These are phyloP conservation scores for Cutaneotrichosporon curvatum DNA, from an alignment of 1,284 basidiomycete genomes.

Conservation along the genomic window DNA sequence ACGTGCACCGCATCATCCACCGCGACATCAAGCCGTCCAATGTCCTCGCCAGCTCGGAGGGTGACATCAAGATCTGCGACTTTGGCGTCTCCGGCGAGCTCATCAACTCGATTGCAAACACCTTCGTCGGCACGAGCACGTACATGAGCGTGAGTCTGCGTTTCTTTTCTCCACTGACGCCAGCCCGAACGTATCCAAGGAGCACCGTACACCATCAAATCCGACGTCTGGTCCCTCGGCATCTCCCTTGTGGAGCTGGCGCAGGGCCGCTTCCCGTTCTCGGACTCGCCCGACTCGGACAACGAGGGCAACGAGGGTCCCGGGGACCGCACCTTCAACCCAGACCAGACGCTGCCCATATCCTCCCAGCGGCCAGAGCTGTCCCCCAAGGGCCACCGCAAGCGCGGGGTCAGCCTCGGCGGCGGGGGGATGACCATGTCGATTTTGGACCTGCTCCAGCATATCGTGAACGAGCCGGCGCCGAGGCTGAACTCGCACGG, in stretches of 20 bases:
- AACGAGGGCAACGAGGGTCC: conserved; percentile 57
- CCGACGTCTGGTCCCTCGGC: conserved; percentile 94
- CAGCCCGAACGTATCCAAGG: conserved; percentile 99
- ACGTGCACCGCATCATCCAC: conserved; percentile 98
- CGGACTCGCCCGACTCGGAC: conserved; percentile 60
- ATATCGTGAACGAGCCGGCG: conserved; percentile 95
- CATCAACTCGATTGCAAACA: conserved; percentile 97
- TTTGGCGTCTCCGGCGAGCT: conserved; percentile 98
- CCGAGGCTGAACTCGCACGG: conserved; percentile 59
- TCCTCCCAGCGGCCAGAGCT: conserved; percentile 29
- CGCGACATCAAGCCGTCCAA: conserved; percentile 99
- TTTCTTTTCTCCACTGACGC: neutral
- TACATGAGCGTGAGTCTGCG: conserved; percentile 87
- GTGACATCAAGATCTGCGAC: conserved; percentile 97
- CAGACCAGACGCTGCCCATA: conserved; percentile 39
- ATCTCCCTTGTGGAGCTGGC: conserved; percentile 92
- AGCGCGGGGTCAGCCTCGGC: conserved; percentile 71
- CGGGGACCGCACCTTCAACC: conserved; percentile 47
- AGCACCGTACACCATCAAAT: conserved; percentile 93
- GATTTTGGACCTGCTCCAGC: conserved; percentile 91
- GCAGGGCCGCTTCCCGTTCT: conserved; percentile 86
- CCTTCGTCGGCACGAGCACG: conserved; percentile 95
- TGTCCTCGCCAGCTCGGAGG: conserved; percentile 86
- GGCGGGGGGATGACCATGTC: conserved; percentile 87
- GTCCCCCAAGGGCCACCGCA: conserved; percentile 53